These are phyloP conservation scores for Tylopilus sp. DNA, from an alignment of 768 basidiomycete genomes.

Conservation along the genomic window DNA sequence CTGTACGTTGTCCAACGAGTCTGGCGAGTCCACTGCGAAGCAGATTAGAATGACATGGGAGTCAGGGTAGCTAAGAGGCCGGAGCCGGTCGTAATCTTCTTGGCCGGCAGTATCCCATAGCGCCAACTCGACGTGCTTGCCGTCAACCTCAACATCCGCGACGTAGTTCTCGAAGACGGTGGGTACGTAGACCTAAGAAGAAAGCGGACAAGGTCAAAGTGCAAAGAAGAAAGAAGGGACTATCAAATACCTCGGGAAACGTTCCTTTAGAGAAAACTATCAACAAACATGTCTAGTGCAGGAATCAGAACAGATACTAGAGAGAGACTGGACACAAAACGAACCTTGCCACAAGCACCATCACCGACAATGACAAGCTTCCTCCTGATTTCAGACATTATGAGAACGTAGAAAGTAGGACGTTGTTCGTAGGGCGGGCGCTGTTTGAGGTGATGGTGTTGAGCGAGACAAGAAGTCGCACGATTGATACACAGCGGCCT, in stretches of 20 bases:
- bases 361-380: constrained; percentile 99
- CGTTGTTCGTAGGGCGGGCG: constrained; percentile 32
- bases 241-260: constrained; percentile 75
- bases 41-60: constrained; percentile 99
- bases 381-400: constrained; percentile 96
- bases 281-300: constrained; percentile 77
- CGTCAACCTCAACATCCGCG: constrained; percentile 97
- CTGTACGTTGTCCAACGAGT: constrained; percentile 98
- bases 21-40: constrained; percentile 96
- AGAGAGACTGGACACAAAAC: constrained; percentile 1
- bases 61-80: constrained; percentile 97
- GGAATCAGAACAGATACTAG: constrained; percentile 19
- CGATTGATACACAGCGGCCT: constrained; percentile 34
- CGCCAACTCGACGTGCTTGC: constrained; percentile 97
- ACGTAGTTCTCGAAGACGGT: constrained; percentile 99
- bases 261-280: constrained; percentile 97
- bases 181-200: constrained; percentile 88
- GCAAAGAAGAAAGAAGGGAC: background rate
- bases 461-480: constrained; percentile 39
- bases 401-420: constrained; percentile 34
- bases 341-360: constrained; percentile 94
- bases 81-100: constrained; percentile 98
- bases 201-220: background rate
- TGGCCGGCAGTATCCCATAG: constrained; percentile 99
- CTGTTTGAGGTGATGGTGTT: constrained; percentile 36